Base-by-base conservation (phyloP, 805 yeast genomes). In the Maudiozyma pseudohumilis region DNA sequence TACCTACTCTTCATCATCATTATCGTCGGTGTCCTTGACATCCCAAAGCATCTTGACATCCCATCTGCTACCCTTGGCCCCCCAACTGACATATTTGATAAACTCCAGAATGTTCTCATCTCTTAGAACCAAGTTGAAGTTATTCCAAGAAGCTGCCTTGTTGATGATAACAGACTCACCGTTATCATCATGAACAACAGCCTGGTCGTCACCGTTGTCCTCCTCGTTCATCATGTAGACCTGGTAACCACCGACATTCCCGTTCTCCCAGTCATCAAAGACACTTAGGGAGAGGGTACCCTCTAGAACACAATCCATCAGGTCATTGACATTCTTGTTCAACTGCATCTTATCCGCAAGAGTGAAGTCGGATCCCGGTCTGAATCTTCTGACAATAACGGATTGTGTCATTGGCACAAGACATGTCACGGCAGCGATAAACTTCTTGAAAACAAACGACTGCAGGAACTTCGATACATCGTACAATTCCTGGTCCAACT, bases 221-320 rank as follows among this genome's bases (percentile, higher is more conserved):
- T 62, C 68, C 32, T 73, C 74, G 42, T 70, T 64, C n/a, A 70
- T 65, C 94, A 92, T 84, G 52, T 89, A 80, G 37, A 94, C 65
- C 53, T 92, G 96, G 60, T 94, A 92, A 2, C 96, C 99, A 26
- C 99, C 99, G 34, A 69, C 63, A 50, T 85, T 95, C n/a, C 94
- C 94, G 24, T 74, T 66, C 34, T 76, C 84, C 96, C 96, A 89
- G 28, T 84, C 84, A 34, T 43, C 44, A 2, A 81, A 70, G 1
- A 96, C 95, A 0, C 97, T 89, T 32, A 92, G 57, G 39, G 78
- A 75, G 40, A 89, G 60, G 0, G 94, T 83, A 3, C 87, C 92
- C 52, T 89, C 97, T 15, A 89, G 57, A 1, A 60, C 51, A 38
- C 48, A 53, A 11, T 58, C 59, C 23, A 49, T 44, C 12, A 50